These are phyloP conservation scores for Boletus tylopilopsis DNA, from an alignment of 768 basidiomycete species.

Conservation along the genomic window DNA sequence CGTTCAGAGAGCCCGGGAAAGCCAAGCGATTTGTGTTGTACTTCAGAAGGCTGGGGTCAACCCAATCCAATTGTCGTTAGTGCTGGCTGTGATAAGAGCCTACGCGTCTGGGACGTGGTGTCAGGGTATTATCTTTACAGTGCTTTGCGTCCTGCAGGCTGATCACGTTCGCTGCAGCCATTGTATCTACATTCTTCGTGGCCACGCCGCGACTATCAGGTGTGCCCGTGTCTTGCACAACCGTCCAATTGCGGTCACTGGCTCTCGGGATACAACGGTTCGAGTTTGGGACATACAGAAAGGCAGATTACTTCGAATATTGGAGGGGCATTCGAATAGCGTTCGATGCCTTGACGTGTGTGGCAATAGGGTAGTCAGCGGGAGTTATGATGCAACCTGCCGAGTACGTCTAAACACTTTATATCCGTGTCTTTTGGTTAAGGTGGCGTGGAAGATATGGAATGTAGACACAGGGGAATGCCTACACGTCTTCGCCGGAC, in stretches of 20 bases:
- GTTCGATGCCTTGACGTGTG: constrained; percentile 88
- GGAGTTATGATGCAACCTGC: constrained; percentile 89
- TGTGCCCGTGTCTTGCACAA: constrained; percentile 86
- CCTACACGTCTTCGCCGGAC: constrained; percentile 74
- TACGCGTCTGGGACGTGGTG: constrained; percentile 90
- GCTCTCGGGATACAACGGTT: constrained; percentile 81
- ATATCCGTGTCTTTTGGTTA: not conserved
- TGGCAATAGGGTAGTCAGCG: constrained; percentile 81
- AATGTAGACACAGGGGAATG: constrained; percentile 87
- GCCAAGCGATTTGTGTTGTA: constrained; percentile 53
- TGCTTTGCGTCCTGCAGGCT: not conserved
- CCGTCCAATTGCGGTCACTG: constrained; percentile 85
- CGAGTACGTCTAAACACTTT: constrained; percentile 46
- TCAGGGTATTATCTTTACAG: constrained; percentile 57
- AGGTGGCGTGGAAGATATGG: constrained; percentile 61
- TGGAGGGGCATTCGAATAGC: constrained; percentile 75
- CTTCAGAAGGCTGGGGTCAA: constrained; percentile 89
- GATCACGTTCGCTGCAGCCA: constrained; percentile 32
- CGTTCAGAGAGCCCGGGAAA: constrained; percentile 25
- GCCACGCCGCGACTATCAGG: constrained; percentile 88
- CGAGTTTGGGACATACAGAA: constrained; percentile 92
- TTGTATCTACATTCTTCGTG: constrained; percentile 75
- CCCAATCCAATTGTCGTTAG: constrained; percentile 79
- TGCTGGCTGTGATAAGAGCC: constrained; percentile 87
- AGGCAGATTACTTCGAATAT: constrained; percentile 59